phyloP scores from a whole-genome alignment of 352 stramenopile species.

The Ophiocytium majus region DNA sequence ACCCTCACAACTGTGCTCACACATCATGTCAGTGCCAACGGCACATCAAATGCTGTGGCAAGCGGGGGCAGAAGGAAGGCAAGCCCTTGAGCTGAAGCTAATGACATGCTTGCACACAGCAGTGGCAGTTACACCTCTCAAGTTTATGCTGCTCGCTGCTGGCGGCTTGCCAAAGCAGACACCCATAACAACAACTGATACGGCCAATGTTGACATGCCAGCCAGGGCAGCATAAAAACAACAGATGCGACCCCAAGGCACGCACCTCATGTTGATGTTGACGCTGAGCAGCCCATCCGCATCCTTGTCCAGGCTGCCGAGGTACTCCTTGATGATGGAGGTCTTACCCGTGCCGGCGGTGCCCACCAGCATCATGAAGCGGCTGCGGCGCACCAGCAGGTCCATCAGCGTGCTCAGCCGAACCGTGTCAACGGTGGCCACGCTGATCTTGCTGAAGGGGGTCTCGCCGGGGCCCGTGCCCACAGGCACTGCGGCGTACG shows the following conservation, averaged over 20 bases:
- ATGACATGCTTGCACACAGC: no score
- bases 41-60: no score
- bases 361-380: slow-evolving; percentile 89
- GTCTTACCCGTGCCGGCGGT: slow-evolving; percentile 94
- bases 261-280: slow-evolving; percentile 97
- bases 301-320: slow-evolving; percentile 72
- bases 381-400: slow-evolving; percentile 84
- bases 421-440: slow-evolving; percentile 91
- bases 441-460: slow-evolving; percentile 91
- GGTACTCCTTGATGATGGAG: slow-evolving; percentile 92
- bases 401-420: slow-evolving; percentile 89
- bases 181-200: no score
- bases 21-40: no score
- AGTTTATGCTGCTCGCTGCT: no score
- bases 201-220: no score
- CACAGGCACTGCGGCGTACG: slow-evolving; percentile 74
- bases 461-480: slow-evolving; percentile 84
- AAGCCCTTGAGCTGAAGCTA: no score
- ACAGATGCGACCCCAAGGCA: no score
- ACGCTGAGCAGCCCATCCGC: slow-evolving; percentile 90
- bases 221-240: slow-evolving; percentile 87
- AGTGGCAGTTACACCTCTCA: no score
- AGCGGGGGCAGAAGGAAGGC: no score
- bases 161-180: no score
- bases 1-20: no score